Evolutionary conservation across 179 eudicot genomes (phyloP).

Genomic region (Pouteria campechiana): DNA sequence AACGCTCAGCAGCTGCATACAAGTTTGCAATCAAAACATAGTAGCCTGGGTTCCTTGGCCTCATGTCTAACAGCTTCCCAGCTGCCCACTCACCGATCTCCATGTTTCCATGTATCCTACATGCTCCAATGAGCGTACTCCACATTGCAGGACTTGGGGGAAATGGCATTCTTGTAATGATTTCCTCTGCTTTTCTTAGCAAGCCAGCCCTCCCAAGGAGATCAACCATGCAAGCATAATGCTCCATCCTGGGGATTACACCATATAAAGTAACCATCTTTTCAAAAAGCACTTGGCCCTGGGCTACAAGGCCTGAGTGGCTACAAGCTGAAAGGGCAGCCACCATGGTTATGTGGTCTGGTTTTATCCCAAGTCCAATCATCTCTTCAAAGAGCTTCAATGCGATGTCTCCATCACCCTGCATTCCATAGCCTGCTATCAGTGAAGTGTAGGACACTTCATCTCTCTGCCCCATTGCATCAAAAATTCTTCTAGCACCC

Average conservation of each 20-base stretch:
- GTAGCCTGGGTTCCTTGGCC: conserved; percentile 60
- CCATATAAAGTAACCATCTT: conserved; percentile 48
- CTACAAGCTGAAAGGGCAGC: conserved; percentile 84
- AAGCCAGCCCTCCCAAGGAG: conserved; percentile 87
- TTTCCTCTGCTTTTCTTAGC: conserved; percentile 46
- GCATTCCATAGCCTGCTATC: conserved; percentile 69
- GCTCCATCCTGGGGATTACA: conserved; percentile 59
- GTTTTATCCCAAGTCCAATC: conserved; percentile 43
- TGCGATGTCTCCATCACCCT: conserved; percentile 63
- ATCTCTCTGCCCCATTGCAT: conserved; percentile 41
- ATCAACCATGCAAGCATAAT: conserved; percentile 86
- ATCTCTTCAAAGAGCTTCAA: conserved; percentile 65
- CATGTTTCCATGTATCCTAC: conserved; percentile 48
- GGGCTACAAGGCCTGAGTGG: conserved; percentile 68
- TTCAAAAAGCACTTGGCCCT: conserved; percentile 54
- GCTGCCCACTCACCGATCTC: conserved; percentile 72
- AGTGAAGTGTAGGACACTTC: conserved; percentile 76
- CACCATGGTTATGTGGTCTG: conserved; percentile 78
- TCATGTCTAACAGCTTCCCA: conserved; percentile 56
- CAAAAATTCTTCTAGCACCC: conserved; percentile 52
- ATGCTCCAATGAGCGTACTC: conserved; percentile 77
- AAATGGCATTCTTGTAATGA: conserved; percentile 55
- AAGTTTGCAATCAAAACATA: conserved; percentile 76
- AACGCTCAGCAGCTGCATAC: conserved; percentile 77
- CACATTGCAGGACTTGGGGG: conserved; percentile 73